A percentile compares a stretch with the other conserved stretches of the same genome.
phyloP scores from a whole-genome alignment of 2,329 filamentous ascomycete species.

The Monilinia laxa region DNA sequence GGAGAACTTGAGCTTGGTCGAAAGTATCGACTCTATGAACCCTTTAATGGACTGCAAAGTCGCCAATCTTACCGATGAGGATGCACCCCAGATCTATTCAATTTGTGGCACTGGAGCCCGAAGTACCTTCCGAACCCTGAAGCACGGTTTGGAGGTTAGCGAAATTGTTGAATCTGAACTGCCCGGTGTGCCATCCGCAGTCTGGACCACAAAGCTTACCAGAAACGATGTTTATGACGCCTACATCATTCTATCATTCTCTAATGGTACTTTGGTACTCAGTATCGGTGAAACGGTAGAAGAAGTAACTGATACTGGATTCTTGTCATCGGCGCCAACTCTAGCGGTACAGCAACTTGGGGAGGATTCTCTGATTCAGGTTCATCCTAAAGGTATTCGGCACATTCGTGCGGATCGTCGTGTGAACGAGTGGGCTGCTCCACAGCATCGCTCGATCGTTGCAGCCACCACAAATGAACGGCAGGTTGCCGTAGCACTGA shows the following conservation, averaged over 20 bases:
- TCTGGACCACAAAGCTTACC: slow-evolving; percentile 92
- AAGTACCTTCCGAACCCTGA: slow-evolving; percentile 87
- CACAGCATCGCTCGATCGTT: slow-evolving; percentile 91
- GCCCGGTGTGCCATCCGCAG: slow-evolving; percentile 81
- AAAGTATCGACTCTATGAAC: slow-evolving; percentile 85
- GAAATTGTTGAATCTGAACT: slow-evolving; percentile 95
- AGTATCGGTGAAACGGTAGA: slow-evolving; percentile 97
- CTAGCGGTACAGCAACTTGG: slow-evolving; percentile 92
- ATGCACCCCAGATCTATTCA: slow-evolving; percentile 94
- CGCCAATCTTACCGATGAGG: slow-evolving; percentile 84
- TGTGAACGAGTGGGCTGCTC: slow-evolving; percentile 90
- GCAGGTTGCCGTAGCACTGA: slow-evolving; percentile 90
- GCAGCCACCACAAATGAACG: slow-evolving; percentile 90
- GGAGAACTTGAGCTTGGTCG: slow-evolving; percentile 80
- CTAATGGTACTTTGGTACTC: slow-evolving; percentile 84
- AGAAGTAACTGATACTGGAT: slow-evolving; percentile 90
- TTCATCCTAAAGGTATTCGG: slow-evolving; percentile 93
- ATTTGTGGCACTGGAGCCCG: slow-evolving; percentile 85
- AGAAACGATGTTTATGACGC: slow-evolving; percentile 82
- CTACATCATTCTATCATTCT: slow-evolving; percentile 93
- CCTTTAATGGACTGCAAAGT: slow-evolving; percentile 90
- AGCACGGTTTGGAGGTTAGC: slow-evolving; percentile 88
- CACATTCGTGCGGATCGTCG: slow-evolving; percentile 76
- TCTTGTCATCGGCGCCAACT: slow-evolving; percentile 84
- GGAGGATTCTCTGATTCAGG: slow-evolving; percentile 87